phyloP scores from a whole-genome alignment of 352 stramenopile genomes.

The Phytophthora aleatoria region DNA sequence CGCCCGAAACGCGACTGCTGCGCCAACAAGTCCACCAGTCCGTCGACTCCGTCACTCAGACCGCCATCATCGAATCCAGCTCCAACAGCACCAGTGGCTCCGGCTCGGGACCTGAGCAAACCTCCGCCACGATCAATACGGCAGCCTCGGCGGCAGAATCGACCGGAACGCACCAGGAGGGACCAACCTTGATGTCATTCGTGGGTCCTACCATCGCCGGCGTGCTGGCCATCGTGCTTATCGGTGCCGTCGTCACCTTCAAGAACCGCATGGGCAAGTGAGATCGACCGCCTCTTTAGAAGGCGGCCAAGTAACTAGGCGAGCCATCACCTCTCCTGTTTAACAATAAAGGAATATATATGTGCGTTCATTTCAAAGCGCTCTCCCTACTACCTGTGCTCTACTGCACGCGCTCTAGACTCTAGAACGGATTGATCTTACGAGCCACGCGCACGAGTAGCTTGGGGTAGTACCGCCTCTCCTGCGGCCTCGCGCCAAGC shows the following conservation, averaged over 20 bases:
- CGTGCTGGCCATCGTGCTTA: conserved; percentile 58
- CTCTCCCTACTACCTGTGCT: conserved; percentile 13
- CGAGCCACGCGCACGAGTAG: conserved; percentile 55
- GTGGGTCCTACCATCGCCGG: conserved; percentile 48
- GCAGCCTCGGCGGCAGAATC: conserved; percentile 16
- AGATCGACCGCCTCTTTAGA: background rate
- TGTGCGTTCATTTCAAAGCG: conserved; percentile 6
- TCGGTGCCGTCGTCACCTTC: conserved; percentile 63
- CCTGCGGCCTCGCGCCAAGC: conserved; percentile 37
- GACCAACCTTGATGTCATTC: conserved; percentile 40
- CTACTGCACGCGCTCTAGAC: conserved; percentile 12
- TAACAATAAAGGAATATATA: conserved; percentile 36
- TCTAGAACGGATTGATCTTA: conserved; percentile 68
- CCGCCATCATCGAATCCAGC: conserved; percentile 1
- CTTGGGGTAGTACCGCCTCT: conserved; percentile 53
- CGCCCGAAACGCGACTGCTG: conserved; percentile 13
- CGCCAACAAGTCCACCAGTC: conserved; percentile 13
- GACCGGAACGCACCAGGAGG: conserved; percentile 15
- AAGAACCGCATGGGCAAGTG: conserved; percentile 42
- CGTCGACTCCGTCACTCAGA: conserved; percentile 8
- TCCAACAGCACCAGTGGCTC: conserved; percentile 7
- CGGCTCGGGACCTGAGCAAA: conserved; percentile 1
- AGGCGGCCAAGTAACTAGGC: conserved; percentile 8
- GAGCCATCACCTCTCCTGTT: conserved; percentile 6
- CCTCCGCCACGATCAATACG: conserved; percentile 11